A percentile compares a stretch with the other conserved stretches of the same genome.
Conservation (phyloP, 495 filamentous ascomycete species). For the Xylaria acuta region DNA sequence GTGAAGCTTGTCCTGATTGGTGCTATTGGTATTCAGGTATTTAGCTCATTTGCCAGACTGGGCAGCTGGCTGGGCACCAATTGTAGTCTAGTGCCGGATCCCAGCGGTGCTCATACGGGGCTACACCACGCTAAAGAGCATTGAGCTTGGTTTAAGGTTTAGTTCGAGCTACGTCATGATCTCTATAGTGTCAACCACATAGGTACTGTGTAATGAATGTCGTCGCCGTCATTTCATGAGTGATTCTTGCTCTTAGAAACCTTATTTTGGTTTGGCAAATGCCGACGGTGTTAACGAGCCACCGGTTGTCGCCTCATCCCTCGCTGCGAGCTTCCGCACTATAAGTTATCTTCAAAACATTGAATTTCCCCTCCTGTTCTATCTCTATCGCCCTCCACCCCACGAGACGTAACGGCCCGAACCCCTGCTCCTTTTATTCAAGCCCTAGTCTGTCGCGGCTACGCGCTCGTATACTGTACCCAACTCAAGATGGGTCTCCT, state of each 20-base stretch:
- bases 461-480: neutral
- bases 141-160: slow-evolving; percentile 11
- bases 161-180: slow-evolving; percentile 8
- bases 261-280: slow-evolving; percentile 10
- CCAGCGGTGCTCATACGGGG: neutral
- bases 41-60: no score
- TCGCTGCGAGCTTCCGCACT: neutral
- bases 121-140: slow-evolving; percentile 6
- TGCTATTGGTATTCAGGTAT: no score
- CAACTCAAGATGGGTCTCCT: slow-evolving; percentile 44
- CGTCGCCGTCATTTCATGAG: neutral
- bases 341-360: neutral
- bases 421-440: neutral
- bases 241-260: neutral
- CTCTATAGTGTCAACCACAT: neutral
- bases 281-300: neutral
- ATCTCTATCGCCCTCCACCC: neutral
- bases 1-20: no score
- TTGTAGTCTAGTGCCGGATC: slow-evolving; percentile 3
- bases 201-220: no score
- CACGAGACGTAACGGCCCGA: neutral
- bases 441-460: neutral
- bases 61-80: neutral
- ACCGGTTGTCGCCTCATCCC: neutral
- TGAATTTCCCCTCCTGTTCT: neutral